A percentile compares a stretch with the other conserved stretches of the same genome.
phyloP scores from a whole-genome alignment of 331 rosid genomes.

The Saraca asoca region DNA sequence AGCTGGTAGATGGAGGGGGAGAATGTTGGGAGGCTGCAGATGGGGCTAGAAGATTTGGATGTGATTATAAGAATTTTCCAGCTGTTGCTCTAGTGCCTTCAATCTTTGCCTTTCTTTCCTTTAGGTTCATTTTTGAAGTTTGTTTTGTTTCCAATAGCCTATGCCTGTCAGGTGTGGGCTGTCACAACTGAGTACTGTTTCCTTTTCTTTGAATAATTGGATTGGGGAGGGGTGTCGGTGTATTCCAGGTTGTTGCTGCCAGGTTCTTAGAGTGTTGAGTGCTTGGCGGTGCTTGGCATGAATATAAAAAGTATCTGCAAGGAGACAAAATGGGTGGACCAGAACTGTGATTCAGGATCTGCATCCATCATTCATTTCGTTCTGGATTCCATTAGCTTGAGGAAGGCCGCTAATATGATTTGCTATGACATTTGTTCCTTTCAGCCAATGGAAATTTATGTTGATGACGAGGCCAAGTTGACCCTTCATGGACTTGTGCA shows the following conservation, averaged over 20 bases:
- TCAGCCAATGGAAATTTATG: conserved; percentile 93
- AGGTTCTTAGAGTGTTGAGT: conserved; percentile 46
- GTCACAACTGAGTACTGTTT: too few relatives aligned
- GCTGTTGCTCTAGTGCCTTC: conserved; percentile 2
- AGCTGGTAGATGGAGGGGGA: conserved; percentile 30
- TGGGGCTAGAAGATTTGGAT: conserved; percentile 26
- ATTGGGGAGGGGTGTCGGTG: conserved; percentile 3
- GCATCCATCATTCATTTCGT: conserved; percentile 82
- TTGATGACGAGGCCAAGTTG: conserved; percentile 80
- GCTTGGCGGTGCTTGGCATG: conserved; percentile 54
- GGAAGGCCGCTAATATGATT: conserved; percentile 82
- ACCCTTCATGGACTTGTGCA: conserved; percentile 81
- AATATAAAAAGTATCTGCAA: conserved; percentile 52
- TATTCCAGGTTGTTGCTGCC: conserved; percentile 40
- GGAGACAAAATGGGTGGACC: conserved; percentile 72
- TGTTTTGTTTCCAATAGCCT: too few relatives aligned
- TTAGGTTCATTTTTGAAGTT: too few relatives aligned
- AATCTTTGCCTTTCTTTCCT: conserved; percentile 1
- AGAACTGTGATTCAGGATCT: conserved; percentile 74
- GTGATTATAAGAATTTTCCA: conserved; percentile 25
- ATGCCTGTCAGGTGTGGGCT: too few relatives aligned
- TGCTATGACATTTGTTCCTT: conserved; percentile 70
- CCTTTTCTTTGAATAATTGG: background rate
- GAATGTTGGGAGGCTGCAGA: conserved; percentile 23
- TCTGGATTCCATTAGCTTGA: conserved; percentile 80